phyloP scores from a whole-genome alignment of 352 stramenopile genomes.

The Phytophthora chlamydospora region DNA sequence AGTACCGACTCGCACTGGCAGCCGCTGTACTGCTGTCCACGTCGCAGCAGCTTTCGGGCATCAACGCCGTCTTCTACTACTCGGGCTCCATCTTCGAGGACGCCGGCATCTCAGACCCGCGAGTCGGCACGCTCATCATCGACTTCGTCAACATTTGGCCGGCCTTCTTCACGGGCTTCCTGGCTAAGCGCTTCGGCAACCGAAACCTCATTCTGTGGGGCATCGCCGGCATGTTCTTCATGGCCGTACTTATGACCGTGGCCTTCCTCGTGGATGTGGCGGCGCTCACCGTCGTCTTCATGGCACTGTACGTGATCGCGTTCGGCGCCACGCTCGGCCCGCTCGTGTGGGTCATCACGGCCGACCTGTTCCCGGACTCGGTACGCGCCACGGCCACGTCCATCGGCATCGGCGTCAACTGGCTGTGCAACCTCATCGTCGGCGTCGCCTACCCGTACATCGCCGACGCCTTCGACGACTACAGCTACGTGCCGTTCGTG shows the following conservation, averaged over 20 bases:
- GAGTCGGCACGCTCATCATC: slow-evolving; percentile 15
- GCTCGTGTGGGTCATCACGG: slow-evolving; percentile 13
- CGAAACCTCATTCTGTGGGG: slow-evolving; percentile 21
- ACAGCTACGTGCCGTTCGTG: slow-evolving; percentile 25
- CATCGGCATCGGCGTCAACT: slow-evolving; percentile 16
- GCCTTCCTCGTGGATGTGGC: slow-evolving; percentile 18
- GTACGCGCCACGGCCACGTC: slow-evolving; percentile 12
- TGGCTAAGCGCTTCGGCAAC: slow-evolving; percentile 18
- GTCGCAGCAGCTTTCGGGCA: slow-evolving; percentile 15
- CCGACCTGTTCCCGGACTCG: slow-evolving; percentile 20
- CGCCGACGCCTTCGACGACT: slow-evolving; percentile 25
- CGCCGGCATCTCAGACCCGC: slow-evolving; percentile 16
- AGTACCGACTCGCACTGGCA: slow-evolving; percentile 6
- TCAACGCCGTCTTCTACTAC: slow-evolving; percentile 24
- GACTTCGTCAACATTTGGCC: slow-evolving; percentile 4
- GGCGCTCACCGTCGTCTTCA: slow-evolving; percentile 15
- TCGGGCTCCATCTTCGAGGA: slow-evolving; percentile 20
- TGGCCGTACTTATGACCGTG: slow-evolving; percentile 20
- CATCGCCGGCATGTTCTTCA: slow-evolving; percentile 19
- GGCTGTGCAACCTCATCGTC: slow-evolving; percentile 19
- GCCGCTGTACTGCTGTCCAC: slow-evolving; percentile 6
- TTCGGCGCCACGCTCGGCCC: slow-evolving; percentile 12
- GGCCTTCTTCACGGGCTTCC: slow-evolving; percentile 11
- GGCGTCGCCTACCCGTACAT: slow-evolving; percentile 25
- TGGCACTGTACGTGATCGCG: slow-evolving; percentile 14